Conservation (phyloP, 208 protist genomes). For the Balamuthia mandrillaris region DNA sequence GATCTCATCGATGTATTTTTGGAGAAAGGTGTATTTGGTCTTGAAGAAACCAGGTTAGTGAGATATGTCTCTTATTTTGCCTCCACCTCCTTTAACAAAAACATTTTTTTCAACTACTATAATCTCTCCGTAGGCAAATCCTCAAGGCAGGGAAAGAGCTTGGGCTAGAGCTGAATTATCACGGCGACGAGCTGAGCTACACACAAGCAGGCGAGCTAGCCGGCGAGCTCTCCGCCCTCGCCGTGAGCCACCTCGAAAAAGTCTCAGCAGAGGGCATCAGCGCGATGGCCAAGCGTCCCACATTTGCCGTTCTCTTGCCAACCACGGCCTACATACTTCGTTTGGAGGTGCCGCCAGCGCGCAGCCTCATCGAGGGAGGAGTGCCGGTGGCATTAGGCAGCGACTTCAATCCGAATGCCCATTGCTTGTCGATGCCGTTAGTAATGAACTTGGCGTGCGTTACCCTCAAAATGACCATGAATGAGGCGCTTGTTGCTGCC, state of each 20-base stretch:
- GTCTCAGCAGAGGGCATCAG: constrained; percentile 73
- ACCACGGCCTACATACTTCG: constrained; percentile 80
- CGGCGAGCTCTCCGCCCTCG: constrained; percentile 68
- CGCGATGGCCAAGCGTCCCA: constrained; percentile 66
- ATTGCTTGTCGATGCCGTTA: constrained; percentile 79
- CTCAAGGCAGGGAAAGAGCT: constrained; percentile 67
- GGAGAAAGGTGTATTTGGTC: constrained; percentile 71
- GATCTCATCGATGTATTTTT: constrained; percentile 77
- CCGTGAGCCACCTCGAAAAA: constrained; percentile 76
- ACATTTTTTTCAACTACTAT: neutral
- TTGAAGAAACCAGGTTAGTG: constrained; percentile 50
- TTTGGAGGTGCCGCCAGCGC: constrained; percentile 72
- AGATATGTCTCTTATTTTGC: neutral
- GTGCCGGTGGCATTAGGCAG: constrained; percentile 76
- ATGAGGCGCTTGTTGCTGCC: constrained; percentile 75
- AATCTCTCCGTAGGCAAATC: constrained; percentile 49
- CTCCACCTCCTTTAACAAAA: neutral
- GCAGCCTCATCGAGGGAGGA: constrained; percentile 70
- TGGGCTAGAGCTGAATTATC: constrained; percentile 77
- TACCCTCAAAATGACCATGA: constrained; percentile 76
- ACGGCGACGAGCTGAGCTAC: constrained; percentile 76
- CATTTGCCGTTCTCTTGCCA: constrained; percentile 75
- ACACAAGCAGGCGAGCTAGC: constrained; percentile 73
- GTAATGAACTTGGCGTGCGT: constrained; percentile 85
- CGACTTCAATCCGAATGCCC: constrained; percentile 84